phyloP scores from a whole-genome alignment of 2,329 filamentous ascomycete species.

The Talaromyces pinophilus region DNA sequence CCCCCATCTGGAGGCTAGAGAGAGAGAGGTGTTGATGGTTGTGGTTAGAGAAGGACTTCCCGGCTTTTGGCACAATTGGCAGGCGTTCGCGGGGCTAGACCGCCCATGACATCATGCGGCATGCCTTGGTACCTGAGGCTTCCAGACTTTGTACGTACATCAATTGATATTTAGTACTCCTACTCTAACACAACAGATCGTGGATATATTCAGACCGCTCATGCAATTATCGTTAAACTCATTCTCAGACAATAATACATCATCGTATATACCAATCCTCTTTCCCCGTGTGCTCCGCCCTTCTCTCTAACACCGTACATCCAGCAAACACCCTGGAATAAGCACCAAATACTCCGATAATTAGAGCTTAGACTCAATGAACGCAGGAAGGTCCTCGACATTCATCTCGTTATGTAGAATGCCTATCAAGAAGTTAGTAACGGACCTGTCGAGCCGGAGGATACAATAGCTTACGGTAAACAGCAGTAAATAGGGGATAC shows the following conservation, averaged over 20 bases:
- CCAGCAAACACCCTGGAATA: background rate
- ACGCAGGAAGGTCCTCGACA: slow-evolving; percentile 76
- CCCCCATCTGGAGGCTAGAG: no score
- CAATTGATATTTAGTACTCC: no score
- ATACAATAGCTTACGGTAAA: slow-evolving; percentile 57
- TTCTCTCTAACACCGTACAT: background rate
- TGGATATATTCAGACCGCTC: background rate
- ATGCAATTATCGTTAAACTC: background rate
- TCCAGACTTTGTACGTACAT: no score
- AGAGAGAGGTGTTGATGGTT: background rate
- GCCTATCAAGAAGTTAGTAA: slow-evolving; percentile 44
- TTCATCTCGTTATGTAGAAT: slow-evolving; percentile 75
- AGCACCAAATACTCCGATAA: background rate
- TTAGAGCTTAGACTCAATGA: slow-evolving; percentile 52
- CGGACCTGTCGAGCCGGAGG: background rate
- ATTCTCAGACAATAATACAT: background rate
- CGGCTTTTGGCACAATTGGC: background rate
- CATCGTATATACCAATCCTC: background rate
- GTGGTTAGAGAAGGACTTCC: background rate
- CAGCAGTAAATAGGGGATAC: slow-evolving; percentile 90
- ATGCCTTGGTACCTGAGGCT: slow-evolving; percentile 9
- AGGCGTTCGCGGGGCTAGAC: slow-evolving; percentile 6
- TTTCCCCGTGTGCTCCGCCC: background rate
- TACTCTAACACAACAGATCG: no score
- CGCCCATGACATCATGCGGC: slow-evolving; percentile 18